Conservation (phyloP, 2,329 filamentous ascomycete genomes). For the Fusarium anthophilum region DNA sequence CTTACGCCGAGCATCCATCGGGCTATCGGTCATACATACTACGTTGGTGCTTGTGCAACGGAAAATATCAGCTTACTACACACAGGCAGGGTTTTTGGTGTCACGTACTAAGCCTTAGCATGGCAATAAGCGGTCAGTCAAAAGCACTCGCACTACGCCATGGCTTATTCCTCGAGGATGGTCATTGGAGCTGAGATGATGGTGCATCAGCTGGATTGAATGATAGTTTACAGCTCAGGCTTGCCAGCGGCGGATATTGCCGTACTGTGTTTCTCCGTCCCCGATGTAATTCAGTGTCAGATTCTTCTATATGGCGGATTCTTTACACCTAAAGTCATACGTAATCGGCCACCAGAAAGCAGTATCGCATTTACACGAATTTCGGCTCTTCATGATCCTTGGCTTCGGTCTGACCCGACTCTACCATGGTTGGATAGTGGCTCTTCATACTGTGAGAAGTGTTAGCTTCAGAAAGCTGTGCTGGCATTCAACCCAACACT, state of each 20-base stretch:
- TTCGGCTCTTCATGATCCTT: not conserved
- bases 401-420: not conserved
- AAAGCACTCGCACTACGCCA: not conserved
- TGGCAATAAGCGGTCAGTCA: not conserved
- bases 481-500: not conserved
- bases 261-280: not conserved
- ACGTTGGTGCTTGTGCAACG: not conserved
- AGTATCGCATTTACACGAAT: fast-evolving
- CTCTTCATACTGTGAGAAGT: not conserved
- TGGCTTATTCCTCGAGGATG: not conserved
- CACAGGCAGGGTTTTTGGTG: not conserved
- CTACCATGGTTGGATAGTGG: not conserved
- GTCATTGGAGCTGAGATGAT: not conserved
- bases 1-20: not conserved
- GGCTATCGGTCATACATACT: not conserved
- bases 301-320: not conserved
- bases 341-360: not conserved
- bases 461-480: not conserved
- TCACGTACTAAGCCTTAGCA: not conserved
- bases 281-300: not conserved
- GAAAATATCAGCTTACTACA: conserved; percentile 6
- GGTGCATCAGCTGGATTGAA: conserved; percentile 5
- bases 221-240: not conserved
- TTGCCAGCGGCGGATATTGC: not conserved
- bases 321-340: not conserved